Evolutionary conservation across 345 rosid species (phyloP).

Genomic region (Theobroma cacao): DNA sequence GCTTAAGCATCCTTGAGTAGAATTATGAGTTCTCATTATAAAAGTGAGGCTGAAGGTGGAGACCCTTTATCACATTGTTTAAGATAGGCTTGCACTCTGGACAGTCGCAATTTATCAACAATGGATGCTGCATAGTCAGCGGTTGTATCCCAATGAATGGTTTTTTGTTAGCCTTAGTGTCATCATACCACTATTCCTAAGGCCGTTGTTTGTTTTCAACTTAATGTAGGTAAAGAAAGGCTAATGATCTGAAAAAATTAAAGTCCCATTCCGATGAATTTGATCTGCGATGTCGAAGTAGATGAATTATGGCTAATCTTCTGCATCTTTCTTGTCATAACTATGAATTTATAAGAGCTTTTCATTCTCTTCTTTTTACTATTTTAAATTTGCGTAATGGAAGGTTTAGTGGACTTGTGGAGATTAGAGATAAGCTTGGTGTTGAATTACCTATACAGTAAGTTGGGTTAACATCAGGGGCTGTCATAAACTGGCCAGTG

Average conservation of each 20-base stretch:
- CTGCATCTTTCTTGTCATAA: background rate
- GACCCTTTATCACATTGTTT: background rate
- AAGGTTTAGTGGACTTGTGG: background rate
- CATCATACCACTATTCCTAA: background rate
- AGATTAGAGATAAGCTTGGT: background rate
- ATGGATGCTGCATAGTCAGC: background rate
- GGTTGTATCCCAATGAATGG: background rate
- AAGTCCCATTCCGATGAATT: background rate
- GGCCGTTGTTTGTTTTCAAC: background rate
- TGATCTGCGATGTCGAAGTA: slow-evolving; percentile 5
- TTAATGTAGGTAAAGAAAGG: background rate
- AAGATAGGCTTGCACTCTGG: background rate
- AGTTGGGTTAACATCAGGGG: slow-evolving; percentile 5
- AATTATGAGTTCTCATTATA: background rate
- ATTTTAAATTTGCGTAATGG: background rate
- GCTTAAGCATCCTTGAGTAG: background rate
- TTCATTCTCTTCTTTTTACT: background rate
- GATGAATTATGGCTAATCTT: background rate
- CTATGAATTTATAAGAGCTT: background rate
- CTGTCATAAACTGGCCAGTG: background rate
- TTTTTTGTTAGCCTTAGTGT: background rate
- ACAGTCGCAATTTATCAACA: background rate
- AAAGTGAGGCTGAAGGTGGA: background rate
- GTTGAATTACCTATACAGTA: background rate
- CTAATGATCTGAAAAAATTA: background rate